A percentile compares a stretch with the other conserved stretches of the same genome.
These are phyloP conservation scores for Fraxinus velutina DNA, from an alignment of 305 asterid species.

Conservation along the genomic window DNA sequence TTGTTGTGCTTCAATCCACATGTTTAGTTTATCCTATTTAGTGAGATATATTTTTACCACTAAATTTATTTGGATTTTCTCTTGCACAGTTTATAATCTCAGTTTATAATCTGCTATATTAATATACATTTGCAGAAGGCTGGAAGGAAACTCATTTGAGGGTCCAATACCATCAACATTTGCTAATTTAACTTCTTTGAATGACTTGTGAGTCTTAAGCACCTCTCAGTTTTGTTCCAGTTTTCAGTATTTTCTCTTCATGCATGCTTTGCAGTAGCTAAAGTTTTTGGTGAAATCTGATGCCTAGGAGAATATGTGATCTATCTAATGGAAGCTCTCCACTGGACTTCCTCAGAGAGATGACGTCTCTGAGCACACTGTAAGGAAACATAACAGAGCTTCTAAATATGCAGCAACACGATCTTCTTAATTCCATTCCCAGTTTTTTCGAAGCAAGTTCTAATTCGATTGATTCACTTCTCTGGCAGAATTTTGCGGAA, in stretches of 20 bases:
- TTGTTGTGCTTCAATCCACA: constrained; percentile 7
- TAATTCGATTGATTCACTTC: background rate
- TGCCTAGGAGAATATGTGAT: constrained; percentile 62
- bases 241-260: constrained; percentile 9
- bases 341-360: background rate
- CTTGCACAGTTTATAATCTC: constrained; percentile 13
- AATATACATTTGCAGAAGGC: constrained; percentile 44
- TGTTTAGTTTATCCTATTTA: background rate
- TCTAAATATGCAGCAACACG: background rate
- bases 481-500: constrained; percentile 48
- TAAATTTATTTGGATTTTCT: background rate
- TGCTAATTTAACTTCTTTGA: constrained; percentile 58
- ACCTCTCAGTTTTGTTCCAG: background rate
- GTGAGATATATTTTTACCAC: background rate
- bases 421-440: background rate
- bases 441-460: background rate
- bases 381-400: constrained; percentile 29
- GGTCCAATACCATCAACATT: constrained; percentile 74
- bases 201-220: constrained; percentile 44
- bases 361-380: constrained; percentile 33
- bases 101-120: background rate
- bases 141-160: constrained; percentile 74
- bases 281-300: background rate
- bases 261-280: background rate
- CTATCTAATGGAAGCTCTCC: constrained; percentile 55